Evolutionary conservation across 2,329 filamentous ascomycete species (phyloP).

Genomic region (Beauveria australis): DNA sequence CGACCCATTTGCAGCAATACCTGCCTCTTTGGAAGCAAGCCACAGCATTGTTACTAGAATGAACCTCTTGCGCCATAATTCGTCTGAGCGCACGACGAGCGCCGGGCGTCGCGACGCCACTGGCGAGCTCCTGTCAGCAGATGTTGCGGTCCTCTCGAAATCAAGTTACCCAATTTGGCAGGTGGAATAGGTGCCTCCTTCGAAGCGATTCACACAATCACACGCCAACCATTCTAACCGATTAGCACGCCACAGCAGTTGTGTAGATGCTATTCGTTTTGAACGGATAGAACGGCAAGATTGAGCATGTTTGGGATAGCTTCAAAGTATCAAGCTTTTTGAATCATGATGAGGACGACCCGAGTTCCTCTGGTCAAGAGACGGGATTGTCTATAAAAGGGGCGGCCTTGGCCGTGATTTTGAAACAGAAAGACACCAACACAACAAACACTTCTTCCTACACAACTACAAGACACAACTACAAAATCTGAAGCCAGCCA

Average conservation of each 20-base stretch:
- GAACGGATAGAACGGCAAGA: conserved; percentile 2
- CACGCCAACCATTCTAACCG: neutral
- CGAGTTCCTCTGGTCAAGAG: neutral
- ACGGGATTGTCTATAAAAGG: neutral
- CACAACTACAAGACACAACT: neutral
- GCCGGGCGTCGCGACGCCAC: neutral
- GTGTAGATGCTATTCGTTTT: neutral
- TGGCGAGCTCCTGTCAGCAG: neutral
- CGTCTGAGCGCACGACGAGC: neutral
- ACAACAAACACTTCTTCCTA: neutral
- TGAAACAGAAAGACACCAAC: neutral
- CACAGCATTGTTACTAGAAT: neutral
- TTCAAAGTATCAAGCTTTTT: neutral
- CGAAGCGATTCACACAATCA: neutral
- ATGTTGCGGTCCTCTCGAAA: neutral
- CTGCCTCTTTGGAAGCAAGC: conserved; percentile 1
- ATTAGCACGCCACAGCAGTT: neutral
- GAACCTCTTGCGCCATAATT: neutral
- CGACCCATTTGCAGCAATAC: neutral
- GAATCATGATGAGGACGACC: neutral
- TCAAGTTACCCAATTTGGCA: conserved; percentile 2
- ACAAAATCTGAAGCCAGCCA: neutral
- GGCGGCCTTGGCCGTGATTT: neutral
- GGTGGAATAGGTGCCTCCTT: neutral
- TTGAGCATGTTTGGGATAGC: neutral